These are phyloP conservation scores for Fusarium albidum DNA, from an alignment of 2,329 filamentous ascomycete genomes.

Conservation along the genomic window DNA sequence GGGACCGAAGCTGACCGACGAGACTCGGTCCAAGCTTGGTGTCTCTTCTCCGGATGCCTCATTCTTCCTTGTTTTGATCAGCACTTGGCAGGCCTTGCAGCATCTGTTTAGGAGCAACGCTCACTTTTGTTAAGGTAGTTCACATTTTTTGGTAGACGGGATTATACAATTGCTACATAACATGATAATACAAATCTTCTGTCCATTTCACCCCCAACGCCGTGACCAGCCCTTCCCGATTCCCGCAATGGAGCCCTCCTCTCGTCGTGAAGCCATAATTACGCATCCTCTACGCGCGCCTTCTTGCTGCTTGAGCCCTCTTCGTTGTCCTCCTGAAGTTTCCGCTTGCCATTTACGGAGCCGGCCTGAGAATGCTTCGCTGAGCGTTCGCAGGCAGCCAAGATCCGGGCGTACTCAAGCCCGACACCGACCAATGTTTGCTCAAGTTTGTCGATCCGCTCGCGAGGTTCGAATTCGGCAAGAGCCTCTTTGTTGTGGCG, in stretches of 20 bases:
- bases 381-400: constrained; percentile 57
- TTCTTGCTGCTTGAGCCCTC: constrained; percentile 55
- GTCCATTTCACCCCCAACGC: constrained; percentile 22
- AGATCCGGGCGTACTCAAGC: constrained; percentile 74
- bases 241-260: constrained; percentile 1
- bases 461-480: constrained; percentile 71
- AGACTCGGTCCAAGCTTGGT: neutral
- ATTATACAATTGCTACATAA: constrained; percentile 28
- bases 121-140: constrained; percentile 38
- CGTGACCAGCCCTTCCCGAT: constrained; percentile 9
- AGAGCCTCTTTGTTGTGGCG: constrained; percentile 77
- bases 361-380: constrained; percentile 38
- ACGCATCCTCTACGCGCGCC: constrained; percentile 50
- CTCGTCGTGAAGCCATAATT: neutral
- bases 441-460: constrained; percentile 77
- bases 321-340: constrained; percentile 44
- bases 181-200: constrained; percentile 29
- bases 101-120: constrained; percentile 21
- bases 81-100: constrained; percentile 25
- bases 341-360: constrained; percentile 55
- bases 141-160: constrained; percentile 41
- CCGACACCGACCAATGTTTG: constrained; percentile 74
- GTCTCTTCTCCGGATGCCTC: neutral
- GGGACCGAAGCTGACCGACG: constrained; percentile 2
- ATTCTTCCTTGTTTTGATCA: constrained; percentile 23